A percentile compares a stretch with the other conserved stretches of the same genome.
These are phyloP conservation scores for Salix brachista DNA, from an alignment of 345 rosid species.

Conservation along the genomic window DNA sequence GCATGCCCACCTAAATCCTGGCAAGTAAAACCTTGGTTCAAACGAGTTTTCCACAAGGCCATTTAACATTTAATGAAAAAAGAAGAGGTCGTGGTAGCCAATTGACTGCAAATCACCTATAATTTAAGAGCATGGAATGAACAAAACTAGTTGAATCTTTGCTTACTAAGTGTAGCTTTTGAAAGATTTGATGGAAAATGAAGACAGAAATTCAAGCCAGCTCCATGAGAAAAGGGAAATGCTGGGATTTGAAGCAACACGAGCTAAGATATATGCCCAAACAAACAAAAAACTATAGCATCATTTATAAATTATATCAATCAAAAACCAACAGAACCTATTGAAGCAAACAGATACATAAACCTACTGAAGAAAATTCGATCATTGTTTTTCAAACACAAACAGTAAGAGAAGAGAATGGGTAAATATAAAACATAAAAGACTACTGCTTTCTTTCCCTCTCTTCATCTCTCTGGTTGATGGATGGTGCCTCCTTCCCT, in stretches of 20 bases:
- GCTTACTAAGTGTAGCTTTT: neutral
- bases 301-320: neutral
- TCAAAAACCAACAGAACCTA: neutral
- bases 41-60: neutral
- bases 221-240: neutral
- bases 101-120: neutral
- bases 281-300: neutral
- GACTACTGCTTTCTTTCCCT: neutral
- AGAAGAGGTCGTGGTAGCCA: neutral
- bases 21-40: neutral
- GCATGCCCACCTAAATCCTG: neutral
- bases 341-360: neutral
- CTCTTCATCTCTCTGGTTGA: neutral
- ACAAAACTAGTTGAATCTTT: neutral
- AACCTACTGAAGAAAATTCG: constrained; percentile 7
- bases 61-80: neutral
- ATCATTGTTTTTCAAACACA: constrained; percentile 38
- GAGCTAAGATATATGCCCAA: neutral
- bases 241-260: neutral
- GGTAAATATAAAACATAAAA: neutral
- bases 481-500: neutral
- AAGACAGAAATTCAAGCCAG: neutral
- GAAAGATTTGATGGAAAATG: neutral
- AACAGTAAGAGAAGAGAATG: neutral
- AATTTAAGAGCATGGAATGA: neutral